Conservation (phyloP, 2,329 filamentous ascomycete genomes). For the Colletotrichum gigasporum region DNA sequence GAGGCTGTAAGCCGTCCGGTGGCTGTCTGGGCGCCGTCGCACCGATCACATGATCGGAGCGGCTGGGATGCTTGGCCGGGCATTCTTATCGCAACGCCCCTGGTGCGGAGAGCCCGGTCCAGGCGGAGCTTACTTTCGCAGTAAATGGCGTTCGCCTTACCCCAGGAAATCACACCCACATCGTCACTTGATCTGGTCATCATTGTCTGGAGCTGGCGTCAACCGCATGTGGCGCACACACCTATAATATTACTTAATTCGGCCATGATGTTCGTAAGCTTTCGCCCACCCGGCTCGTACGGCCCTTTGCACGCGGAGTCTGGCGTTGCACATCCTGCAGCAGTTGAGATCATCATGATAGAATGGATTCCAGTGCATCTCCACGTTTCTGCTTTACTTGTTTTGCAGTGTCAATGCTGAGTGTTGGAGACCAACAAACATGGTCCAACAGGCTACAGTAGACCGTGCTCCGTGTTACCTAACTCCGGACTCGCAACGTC, state of each 20-base stretch:
- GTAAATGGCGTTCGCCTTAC: constrained; percentile 1
- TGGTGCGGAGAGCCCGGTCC: background rate
- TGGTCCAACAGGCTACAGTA: no score
- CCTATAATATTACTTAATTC: constrained; percentile 1
- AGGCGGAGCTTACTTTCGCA: background rate
- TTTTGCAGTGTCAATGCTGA: background rate
- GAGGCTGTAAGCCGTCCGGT: constrained; percentile 10
- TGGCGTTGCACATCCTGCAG: background rate
- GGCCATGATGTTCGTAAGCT: background rate
- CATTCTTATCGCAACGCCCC: constrained; percentile 9
- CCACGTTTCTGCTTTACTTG: no score
- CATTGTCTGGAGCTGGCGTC: background rate
- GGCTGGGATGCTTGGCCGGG: background rate
- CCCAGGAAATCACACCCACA: constrained; percentile 3
- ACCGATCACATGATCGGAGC: constrained; percentile 13
- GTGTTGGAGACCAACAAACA: no score
- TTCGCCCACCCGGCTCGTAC: background rate
- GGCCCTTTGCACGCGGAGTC: background rate
- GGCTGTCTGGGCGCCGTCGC: background rate
- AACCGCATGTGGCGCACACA: background rate
- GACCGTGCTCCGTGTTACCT: no score
- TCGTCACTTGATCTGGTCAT: constrained; percentile 11
- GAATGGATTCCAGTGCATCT: background rate
- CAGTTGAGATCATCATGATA: constrained; percentile 9
- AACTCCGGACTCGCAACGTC: no score